Conservation (phyloP, 768 basidiomycete genomes). For the Mycena olivaceomarginata region DNA sequence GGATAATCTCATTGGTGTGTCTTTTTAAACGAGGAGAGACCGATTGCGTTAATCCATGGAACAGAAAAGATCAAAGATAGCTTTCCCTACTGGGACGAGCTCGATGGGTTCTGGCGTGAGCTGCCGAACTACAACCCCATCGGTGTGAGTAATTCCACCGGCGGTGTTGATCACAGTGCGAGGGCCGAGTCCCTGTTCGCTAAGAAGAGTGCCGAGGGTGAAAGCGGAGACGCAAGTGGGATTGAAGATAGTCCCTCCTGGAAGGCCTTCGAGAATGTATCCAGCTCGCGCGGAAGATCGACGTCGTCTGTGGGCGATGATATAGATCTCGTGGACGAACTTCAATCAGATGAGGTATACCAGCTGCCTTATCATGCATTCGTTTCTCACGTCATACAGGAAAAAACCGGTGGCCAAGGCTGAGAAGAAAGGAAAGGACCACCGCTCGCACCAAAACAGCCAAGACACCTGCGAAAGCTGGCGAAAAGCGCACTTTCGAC, state of each 20-base stretch:
- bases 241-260: background rate
- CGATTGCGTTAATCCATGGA: background rate
- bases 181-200: background rate
- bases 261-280: background rate
- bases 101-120: constrained; percentile 1
- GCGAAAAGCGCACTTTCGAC: background rate
- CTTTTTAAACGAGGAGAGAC: background rate
- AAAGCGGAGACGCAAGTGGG: background rate
- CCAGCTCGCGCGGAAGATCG: background rate
- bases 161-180: background rate
- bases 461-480: background rate
- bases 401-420: background rate
- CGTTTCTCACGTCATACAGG: background rate
- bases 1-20: background rate
- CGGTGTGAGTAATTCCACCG: background rate
- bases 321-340: background rate
- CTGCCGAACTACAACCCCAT: constrained; percentile 6
- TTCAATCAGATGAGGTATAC: background rate
- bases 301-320: background rate
- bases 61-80: background rate
- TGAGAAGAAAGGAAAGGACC: background rate
- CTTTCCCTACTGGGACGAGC: background rate
- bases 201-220: background rate
- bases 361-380: background rate
- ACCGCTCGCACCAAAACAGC: background rate